Percentiles rank a stretch among this genome's conserved stretches.
phyloP scores from a whole-genome alignment of 2,329 filamentous ascomycete genomes.

The Epichloe bromicola region DNA sequence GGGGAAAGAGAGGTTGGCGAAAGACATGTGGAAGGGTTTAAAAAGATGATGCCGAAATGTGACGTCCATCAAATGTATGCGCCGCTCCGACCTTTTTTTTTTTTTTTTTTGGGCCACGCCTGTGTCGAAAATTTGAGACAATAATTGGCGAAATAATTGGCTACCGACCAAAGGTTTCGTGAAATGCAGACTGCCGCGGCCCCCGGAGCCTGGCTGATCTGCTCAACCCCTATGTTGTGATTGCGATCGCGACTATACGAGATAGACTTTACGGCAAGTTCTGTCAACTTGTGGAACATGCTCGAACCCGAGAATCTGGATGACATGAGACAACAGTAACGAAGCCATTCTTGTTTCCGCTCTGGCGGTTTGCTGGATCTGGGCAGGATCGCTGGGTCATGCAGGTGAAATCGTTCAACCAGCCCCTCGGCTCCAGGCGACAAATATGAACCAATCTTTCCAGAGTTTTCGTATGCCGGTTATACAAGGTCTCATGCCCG shows the following conservation, averaged over 20 bases:
- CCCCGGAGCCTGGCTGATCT: background rate
- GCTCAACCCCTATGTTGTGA: background rate
- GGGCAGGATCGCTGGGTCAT: background rate
- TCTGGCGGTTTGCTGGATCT: background rate
- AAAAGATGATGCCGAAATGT: slow-evolving; percentile 13
- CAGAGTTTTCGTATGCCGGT: background rate
- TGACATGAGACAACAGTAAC: slow-evolving; percentile 3
- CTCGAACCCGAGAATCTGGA: slow-evolving; percentile 2
- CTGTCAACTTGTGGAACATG: background rate
- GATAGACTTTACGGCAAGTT: background rate
- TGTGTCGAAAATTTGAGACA: slow-evolving; percentile 3
- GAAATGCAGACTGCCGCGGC: slow-evolving; percentile 7
- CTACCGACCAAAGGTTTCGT: slow-evolving; percentile 3
- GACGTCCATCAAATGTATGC: slow-evolving; percentile 6
- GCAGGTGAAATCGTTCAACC: background rate
- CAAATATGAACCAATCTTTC: background rate
- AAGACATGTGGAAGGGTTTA: slow-evolving; percentile 18
- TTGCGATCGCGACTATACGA: background rate
- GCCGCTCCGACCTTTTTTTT: slow-evolving; percentile 3
- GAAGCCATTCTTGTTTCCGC: background rate
- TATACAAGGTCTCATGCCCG: slow-evolving; percentile 2
- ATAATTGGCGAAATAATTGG: slow-evolving; percentile 6
- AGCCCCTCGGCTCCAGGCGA: background rate
- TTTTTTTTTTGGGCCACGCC: background rate
- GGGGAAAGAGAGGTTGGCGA: slow-evolving; percentile 10